A percentile compares a stretch with the other conserved stretches of the same genome.
Conservation (phyloP, 306 rosid species). For the Canavalia gladiata region DNA sequence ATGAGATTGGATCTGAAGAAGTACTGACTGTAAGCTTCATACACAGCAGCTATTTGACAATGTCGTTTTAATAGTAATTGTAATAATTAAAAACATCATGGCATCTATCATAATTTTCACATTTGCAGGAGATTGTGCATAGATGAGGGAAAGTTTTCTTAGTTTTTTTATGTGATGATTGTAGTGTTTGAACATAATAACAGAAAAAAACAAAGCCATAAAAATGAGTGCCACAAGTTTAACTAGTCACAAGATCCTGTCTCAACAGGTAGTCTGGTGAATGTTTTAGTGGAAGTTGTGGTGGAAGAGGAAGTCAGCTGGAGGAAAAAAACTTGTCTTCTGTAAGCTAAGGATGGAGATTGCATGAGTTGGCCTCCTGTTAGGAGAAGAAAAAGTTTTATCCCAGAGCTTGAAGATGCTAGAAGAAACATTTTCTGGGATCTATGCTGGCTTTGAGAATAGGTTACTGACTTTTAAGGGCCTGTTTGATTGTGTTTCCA, state of each 20-base stretch:
- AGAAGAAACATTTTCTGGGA: slow-evolving; percentile 28
- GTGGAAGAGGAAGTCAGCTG: slow-evolving; percentile 31
- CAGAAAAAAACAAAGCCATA: slow-evolving; percentile 14
- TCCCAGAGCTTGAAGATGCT: slow-evolving; percentile 29
- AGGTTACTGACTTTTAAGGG: slow-evolving; percentile 9
- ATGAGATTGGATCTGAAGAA: slow-evolving; percentile 87
- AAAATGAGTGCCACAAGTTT: slow-evolving; percentile 25
- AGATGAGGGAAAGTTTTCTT: slow-evolving; percentile 9
- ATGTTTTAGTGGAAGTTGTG: slow-evolving; percentile 38
- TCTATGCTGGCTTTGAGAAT: slow-evolving; percentile 5
- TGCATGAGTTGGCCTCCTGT: slow-evolving; percentile 24
- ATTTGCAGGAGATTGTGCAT: slow-evolving; percentile 29
- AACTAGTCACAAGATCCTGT: slow-evolving; percentile 32
- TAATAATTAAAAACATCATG: slow-evolving; percentile 34
- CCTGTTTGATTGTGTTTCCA: no score
- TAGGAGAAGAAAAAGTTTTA: slow-evolving; percentile 19
- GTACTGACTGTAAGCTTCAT: slow-evolving; percentile 70
- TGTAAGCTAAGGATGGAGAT: slow-evolving; percentile 12
- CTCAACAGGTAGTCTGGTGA: slow-evolving; percentile 16
- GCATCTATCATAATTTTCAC: slow-evolving; percentile 34
- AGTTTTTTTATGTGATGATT: background rate
- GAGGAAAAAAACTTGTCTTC: slow-evolving; percentile 12
- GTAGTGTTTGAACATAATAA: slow-evolving; percentile 13
- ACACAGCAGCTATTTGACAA: slow-evolving; percentile 40
- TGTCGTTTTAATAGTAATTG: slow-evolving; percentile 41